Conservation (phyloP, 2,329 filamentous ascomycete genomes). For the Calonectria pseudoreteaudii region DNA sequence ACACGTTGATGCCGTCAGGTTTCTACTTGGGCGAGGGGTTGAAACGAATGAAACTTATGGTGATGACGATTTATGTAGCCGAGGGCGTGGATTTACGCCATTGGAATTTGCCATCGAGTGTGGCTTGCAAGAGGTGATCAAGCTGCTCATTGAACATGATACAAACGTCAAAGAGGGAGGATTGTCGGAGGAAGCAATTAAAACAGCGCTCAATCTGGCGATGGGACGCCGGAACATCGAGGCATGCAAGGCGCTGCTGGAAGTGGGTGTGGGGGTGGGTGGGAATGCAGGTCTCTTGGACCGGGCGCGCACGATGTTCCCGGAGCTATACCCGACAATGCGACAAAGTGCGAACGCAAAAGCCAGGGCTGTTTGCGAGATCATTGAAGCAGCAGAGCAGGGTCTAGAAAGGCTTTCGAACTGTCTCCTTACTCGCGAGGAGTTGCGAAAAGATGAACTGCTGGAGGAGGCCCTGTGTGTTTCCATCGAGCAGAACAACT, state of each 20-base stretch:
- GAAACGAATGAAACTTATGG: neutral
- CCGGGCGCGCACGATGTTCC: too few relatives aligned
- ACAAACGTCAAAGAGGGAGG: neutral
- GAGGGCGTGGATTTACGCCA: neutral
- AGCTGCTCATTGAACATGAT: fast-evolving
- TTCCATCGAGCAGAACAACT: neutral
- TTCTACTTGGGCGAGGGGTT: neutral
- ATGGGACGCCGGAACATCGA: too few relatives aligned
- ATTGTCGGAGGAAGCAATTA: neutral
- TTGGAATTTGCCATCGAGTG: neutral
- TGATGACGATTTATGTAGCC: fast-evolving
- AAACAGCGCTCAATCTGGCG: neutral
- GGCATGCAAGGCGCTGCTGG: neutral
- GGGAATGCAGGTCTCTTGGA: neutral
- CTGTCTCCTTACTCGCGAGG: neutral
- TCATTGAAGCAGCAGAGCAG: neutral
- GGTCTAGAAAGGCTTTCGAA: neutral
- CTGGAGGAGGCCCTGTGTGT: neutral
- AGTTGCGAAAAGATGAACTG: neutral
- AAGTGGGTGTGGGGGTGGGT: neutral
- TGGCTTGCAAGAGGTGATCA: neutral
- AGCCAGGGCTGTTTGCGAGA: neutral
- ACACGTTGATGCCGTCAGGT: neutral
- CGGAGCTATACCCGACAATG: neutral
- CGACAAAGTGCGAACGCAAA: neutral